Evolutionary conservation across 1,284 basidiomycete genomes (phyloP), one percentile per base, ranked within the genome.

Genomic region (Moniliella sp.): DNA sequence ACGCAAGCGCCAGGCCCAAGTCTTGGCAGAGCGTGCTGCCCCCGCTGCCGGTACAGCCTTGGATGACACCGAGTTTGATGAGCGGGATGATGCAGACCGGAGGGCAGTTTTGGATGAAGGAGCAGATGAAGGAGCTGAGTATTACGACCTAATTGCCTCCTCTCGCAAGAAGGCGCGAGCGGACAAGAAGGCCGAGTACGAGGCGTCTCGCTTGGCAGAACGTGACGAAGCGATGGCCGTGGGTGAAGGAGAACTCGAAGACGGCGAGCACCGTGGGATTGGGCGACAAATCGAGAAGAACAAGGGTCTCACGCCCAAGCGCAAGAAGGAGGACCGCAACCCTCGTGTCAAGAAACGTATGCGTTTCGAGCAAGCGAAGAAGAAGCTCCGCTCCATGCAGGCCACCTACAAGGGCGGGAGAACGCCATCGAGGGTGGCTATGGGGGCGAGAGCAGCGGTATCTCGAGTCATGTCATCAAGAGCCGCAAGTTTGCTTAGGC

Each of bases 361-460:
- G 43, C 50, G 46, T 39, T 59, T 48, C 46, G 56, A 59, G 15
- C 36, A 48, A 34, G 56, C 56, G 27, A 47, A 54, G 35, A 59
- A 57, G 48, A 52, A 53, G 40, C 43, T 59, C 16, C 35, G 42
- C 2, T 46, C 42, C 27, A 45, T 45, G 25, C 46, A 50, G 29
- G 48, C 56, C 3, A 48, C 56, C n/a, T 59, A 49, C 47, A 59
- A 57, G 37, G 56, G 56, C 13, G 56, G 56, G 7, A 55, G 36
- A 33, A 38, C 13, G 41, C 36, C n/a, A 33, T 57, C 11, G 45
- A 57, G 28, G 54, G 54, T 15, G 54, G 52, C 27, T 59, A 59
- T 30, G 40, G 31, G 25, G 56, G 56, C 30, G 56, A 59, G 35
- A 45, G 42, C 33, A 49, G 46, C 5, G 56, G 56, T 45, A 59